Percentiles rank a stretch among this genome's conserved stretches.
Evolutionary conservation across 2,329 filamentous ascomycete genomes (phyloP).

Genomic region (Colletotrichum sp.): DNA sequence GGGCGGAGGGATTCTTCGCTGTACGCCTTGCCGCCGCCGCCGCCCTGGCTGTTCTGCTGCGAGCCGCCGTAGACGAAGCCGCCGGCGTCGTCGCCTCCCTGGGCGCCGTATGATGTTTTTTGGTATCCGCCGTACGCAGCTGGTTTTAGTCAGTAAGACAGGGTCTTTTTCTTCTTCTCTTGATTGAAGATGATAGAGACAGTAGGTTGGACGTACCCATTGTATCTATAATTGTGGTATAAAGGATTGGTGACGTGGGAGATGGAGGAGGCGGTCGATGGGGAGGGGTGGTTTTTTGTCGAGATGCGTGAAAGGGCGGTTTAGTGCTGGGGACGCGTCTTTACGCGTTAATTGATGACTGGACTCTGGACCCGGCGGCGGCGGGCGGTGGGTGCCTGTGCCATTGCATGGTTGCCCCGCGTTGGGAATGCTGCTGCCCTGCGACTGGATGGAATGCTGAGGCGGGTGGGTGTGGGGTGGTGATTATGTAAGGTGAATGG

Average conservation of each 20-base stretch:
- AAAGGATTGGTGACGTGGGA: background rate
- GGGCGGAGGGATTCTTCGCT: constrained; percentile 88
- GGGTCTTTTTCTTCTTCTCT: background rate
- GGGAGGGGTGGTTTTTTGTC: background rate
- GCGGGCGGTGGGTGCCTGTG: background rate
- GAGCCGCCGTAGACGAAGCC: constrained; percentile 67
- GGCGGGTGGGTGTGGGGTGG: background rate
- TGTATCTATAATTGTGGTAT: background rate
- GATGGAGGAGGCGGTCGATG: background rate
- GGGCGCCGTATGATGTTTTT: constrained; percentile 53
- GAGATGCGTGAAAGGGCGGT: background rate
- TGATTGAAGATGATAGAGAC: background rate
- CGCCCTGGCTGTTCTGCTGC: constrained; percentile 62
- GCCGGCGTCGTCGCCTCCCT: constrained; percentile 64
- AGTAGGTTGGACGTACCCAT: background rate
- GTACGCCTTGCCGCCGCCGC: constrained; percentile 62
- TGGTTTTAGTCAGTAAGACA: constrained; percentile 23
- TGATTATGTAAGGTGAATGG: background rate
- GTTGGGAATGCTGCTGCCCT: background rate
- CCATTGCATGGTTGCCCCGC: background rate
- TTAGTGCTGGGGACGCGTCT: background rate
- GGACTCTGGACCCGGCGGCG: background rate
- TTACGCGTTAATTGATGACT: background rate
- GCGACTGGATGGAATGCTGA: background rate
- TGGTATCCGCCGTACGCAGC: constrained; percentile 52